Base-by-base conservation (phyloP, 2,329 filamentous ascomycete genomes). In the Neofusicoccum sp. region DNA sequence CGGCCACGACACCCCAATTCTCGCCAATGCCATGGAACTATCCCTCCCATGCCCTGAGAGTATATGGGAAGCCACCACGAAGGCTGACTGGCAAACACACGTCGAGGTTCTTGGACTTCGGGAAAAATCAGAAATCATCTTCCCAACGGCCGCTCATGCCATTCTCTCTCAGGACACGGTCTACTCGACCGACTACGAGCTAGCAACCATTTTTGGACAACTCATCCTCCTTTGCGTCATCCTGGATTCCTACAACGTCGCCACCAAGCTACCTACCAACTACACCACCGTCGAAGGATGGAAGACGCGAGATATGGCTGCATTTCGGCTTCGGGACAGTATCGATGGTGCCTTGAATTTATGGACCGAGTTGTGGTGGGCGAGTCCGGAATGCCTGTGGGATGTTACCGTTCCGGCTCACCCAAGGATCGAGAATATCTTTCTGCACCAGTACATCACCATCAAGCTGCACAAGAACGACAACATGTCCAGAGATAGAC, bases 181-280 rank as follows among this genome's bases (percentile, higher is more conserved):
- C 6, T 49, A 63, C 8, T 43, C 48, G 9, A 63, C 61, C 14
- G 61, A 63, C 16, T 63, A 63, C 29, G 61, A 63, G 37, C 44
- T 63, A 2, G 61, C 61, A 8, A 63, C 61, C 28, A 34, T 63
- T 1, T 63, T 50, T 11, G 61, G 61, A 14, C 61, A 63, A 14
- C 45, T 58, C 9, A 59, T 63, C 39, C 50, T 63, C n/a, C 61
- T 63, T n/a, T 56, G 43, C 44, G 61, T 59, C 44, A 63, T 63
- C 11, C 31, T 56, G 22, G 37, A 63, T 16, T 34, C 61, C 14
- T 59, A 49, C 44, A 63, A 58, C 37, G 29, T 36, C n/a, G 61
- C 61, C 34, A 28, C 36, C 22, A 47, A 33, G 8, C 43, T 59
- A 8, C 61, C 52, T 8, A 45, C 36, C 9, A 58, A 58, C 6